Evolutionary conservation across 805 yeast genomes (phyloP).

Genomic region (Blastobotrys muscicola): DNA sequence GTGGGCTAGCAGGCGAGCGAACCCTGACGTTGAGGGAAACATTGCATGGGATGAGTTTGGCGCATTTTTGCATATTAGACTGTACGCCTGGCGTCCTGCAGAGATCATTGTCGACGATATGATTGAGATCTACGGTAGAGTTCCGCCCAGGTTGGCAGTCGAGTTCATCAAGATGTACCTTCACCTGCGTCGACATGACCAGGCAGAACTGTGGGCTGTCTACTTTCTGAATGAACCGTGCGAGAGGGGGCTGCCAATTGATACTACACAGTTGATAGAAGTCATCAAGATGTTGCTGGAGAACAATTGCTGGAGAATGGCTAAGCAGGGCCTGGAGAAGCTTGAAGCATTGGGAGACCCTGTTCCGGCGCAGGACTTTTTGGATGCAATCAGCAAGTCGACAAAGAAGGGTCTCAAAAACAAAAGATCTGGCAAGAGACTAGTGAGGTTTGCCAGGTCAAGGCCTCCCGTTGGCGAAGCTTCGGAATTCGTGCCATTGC

Average conservation of each 20-base stretch:
- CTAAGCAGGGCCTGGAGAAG: constrained; percentile 10
- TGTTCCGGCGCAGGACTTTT: constrained; percentile 7
- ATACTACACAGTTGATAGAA: neutral
- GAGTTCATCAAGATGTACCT: constrained; percentile 12
- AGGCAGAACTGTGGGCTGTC: constrained; percentile 8
- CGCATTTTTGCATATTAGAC: constrained; percentile 9
- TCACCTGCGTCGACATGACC: constrained; percentile 4
- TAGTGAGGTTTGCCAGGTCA: neutral
- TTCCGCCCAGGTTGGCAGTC: constrained; percentile 14
- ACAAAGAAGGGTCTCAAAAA: neutral
- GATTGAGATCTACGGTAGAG: constrained; percentile 7
- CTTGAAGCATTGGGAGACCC: constrained; percentile 7
- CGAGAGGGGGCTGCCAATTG: neutral
- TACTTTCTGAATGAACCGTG: neutral
- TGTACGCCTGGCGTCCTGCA: constrained; percentile 9
- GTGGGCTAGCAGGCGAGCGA: constrained; percentile 13
- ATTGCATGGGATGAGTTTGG: constrained; percentile 19
- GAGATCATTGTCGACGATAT: constrained; percentile 15
- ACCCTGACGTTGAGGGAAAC: constrained; percentile 11
- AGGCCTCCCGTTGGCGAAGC: neutral
- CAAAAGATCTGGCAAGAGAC: neutral
- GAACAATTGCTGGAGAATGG: constrained; percentile 9
- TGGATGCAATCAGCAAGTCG: constrained; percentile 6
- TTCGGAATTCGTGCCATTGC: constrained; percentile 3
- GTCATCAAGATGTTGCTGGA: constrained; percentile 1